Percentiles rank a stretch among this genome's conserved stretches.
phyloP scores from a whole-genome alignment of 805 yeast species.

The Lipomyces japonicus region DNA sequence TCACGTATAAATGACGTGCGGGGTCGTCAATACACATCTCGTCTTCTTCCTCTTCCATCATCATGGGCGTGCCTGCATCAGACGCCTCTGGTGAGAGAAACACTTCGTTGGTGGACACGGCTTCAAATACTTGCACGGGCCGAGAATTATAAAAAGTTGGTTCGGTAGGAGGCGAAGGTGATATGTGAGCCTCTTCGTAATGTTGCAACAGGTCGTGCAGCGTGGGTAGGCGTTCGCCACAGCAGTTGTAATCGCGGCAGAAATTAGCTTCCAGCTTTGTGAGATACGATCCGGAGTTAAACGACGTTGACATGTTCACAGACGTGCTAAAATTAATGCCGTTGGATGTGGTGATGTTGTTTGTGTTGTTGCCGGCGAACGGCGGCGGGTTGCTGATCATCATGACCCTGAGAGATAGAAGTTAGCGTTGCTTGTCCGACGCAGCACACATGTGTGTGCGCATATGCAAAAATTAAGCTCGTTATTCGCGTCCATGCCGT shows the following conservation, averaged over 20 bases:
- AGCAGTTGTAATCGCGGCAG: slow-evolving; percentile 94
- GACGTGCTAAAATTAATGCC: slow-evolving; percentile 24
- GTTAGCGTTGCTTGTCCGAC: neutral
- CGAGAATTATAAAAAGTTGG: slow-evolving; percentile 33
- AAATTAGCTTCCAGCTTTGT: slow-evolving; percentile 94
- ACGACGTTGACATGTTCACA: slow-evolving; percentile 52
- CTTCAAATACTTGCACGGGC: slow-evolving; percentile 62
- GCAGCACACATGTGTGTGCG: neutral
- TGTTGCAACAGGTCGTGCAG: slow-evolving; percentile 89
- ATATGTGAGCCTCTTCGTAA: slow-evolving; percentile 92
- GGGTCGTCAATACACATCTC: slow-evolving; percentile 93
- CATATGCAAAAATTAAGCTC: too few relatives aligned
- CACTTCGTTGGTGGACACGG: slow-evolving; percentile 90
- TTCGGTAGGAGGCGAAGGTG: slow-evolving; percentile 50
- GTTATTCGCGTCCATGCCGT: too few relatives aligned
- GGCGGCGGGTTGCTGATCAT: slow-evolving; percentile 7
- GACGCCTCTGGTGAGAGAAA: slow-evolving; percentile 52
- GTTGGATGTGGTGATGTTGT: slow-evolving; percentile 3
- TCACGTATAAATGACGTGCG: slow-evolving; percentile 86
- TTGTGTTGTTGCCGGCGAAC: slow-evolving; percentile 12
- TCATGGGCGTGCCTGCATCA: slow-evolving; percentile 36
- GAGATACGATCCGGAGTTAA: slow-evolving; percentile 67
- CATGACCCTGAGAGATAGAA: slow-evolving; percentile 9
- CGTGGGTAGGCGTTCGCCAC: slow-evolving; percentile 89
- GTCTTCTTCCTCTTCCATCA: slow-evolving; percentile 51